These are phyloP conservation scores for Tuber brumale DNA, from an alignment of 495 filamentous ascomycete genomes.

Conservation along the genomic window DNA sequence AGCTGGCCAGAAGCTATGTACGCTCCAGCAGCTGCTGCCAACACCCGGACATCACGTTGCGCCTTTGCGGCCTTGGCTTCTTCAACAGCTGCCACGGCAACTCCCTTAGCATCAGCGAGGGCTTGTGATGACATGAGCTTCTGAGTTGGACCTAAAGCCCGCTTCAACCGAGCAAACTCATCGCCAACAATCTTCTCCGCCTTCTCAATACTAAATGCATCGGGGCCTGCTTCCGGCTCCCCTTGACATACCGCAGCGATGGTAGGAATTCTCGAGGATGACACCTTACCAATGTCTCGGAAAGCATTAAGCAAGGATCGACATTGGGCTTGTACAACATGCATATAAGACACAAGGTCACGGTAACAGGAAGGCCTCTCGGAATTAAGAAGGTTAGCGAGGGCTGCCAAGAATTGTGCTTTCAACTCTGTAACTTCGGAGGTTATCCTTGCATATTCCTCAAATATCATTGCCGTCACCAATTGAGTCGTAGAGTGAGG, in stretches of 20 bases:
- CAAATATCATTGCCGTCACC: conserved; percentile 71
- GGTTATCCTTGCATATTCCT: conserved; percentile 67
- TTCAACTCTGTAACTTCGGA: conserved; percentile 46
- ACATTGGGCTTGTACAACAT: conserved; percentile 82
- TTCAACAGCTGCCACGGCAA: conserved; percentile 62
- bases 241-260: conserved; percentile 89
- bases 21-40: conserved; percentile 78
- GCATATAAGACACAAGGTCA: conserved; percentile 80
- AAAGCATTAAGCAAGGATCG: conserved; percentile 83
- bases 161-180: conserved; percentile 83
- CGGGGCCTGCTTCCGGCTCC: conserved; percentile 78
- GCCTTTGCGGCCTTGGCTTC: conserved; percentile 72
- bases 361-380: conserved; percentile 76
- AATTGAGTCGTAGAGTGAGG: conserved; percentile 79
- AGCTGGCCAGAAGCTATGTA: conserved; percentile 75
- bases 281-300: conserved; percentile 74
- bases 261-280: conserved; percentile 61
- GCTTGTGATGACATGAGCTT: conserved; percentile 69
- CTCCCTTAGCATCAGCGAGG: conserved; percentile 64
- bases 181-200: conserved; percentile 75
- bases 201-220: conserved; percentile 78
- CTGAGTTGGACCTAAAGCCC: conserved; percentile 71
- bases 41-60: conserved; percentile 76
- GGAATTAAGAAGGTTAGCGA: conserved; percentile 68
- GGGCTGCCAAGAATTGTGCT: conserved; percentile 49